Base-by-base conservation (phyloP, 768 basidiomycete species). In the Sporobolomyces roseus region DNA sequence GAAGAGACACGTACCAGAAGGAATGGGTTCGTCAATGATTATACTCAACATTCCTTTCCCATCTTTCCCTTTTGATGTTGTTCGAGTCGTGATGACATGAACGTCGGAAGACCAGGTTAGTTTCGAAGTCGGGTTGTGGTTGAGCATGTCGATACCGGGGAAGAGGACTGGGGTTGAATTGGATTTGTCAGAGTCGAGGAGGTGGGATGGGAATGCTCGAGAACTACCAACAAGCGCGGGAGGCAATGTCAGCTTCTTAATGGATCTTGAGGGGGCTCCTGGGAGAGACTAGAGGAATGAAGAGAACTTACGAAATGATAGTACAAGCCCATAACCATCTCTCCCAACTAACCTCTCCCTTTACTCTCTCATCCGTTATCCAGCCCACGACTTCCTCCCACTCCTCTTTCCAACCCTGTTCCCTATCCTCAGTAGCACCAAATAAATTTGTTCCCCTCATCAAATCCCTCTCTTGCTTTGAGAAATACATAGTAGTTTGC, bases 181-280 rank as follows among this genome's bases (percentile, higher is more conserved):
- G 0, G 86, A 81, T 9, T 87, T 85, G 0, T 74, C 82, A 25
- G 77, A 75, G 7, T 85, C 85, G 33, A 96, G 82, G 27, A 97
- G 79, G 10, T 86, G 85, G 0, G 93, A 96, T 0, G 93, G 90
- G 75, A 96, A 97, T 0, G 91, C 89, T 59, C 93, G 85, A 1
- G 93, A 93, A 1, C 90, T 90, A 62, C 33, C n/a, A 23, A 32
- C 21, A 36, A 25, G 0, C 12, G 45, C 45, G 21, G 9, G 13
- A 46, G 45, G 12, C 23, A 14, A 23, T 9, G 9, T 41, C 38
- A 9, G 10, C 10, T 17, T 9, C 17, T 41, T 9, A 41, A 41
- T 17, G 38, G 17, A 41, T 41, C 10, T 41, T 17, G 38, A 9
- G 17, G 38, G 38, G 38, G 17, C 38, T 9, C 38, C 9, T 9